A percentile compares a stretch with the other conserved stretches of the same genome.
Evolutionary conservation across 192 early-diverging fungal species (phyloP).

Genomic region (Rhizophagus clarus): DNA sequence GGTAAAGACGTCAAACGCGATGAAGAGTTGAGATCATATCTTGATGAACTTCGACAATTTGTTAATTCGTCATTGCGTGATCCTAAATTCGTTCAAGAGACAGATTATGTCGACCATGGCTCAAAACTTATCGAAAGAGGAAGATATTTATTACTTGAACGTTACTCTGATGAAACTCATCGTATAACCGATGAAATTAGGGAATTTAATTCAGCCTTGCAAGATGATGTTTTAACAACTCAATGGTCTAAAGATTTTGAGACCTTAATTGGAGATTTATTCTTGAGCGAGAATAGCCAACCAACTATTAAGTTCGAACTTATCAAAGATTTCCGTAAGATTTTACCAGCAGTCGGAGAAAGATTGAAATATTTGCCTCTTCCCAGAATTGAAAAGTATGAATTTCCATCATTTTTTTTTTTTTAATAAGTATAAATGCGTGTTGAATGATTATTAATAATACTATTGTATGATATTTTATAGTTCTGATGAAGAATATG

Average conservation of each 20-base stretch:
- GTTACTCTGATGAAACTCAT: constrained; percentile 37
- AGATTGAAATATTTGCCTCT: constrained; percentile 53
- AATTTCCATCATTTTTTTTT: not conserved
- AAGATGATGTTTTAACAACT: constrained; percentile 41
- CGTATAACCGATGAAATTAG: constrained; percentile 37
- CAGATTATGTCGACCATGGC: constrained; percentile 36
- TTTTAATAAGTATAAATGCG: too few species aligned
- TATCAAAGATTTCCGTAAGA: constrained; percentile 48
- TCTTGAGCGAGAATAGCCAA: constrained; percentile 51
- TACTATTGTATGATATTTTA: not conserved
- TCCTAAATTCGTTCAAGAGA: constrained; percentile 37
- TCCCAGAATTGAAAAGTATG: constrained; percentile 49
- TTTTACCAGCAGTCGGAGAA: constrained; percentile 46
- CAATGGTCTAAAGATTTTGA: constrained; percentile 40
- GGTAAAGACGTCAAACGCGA: constrained; percentile 38
- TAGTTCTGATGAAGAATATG: constrained; percentile 40
- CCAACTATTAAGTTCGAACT: constrained; percentile 56
- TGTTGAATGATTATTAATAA: too few species aligned
- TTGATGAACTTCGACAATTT: constrained; percentile 41
- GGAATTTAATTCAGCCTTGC: constrained; percentile 38
- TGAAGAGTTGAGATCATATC: constrained; percentile 39
- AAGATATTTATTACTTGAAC: constrained; percentile 37
- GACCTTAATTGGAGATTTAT: constrained; percentile 43
- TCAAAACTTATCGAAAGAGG: constrained; percentile 40
- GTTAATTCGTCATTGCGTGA: constrained; percentile 42